Evolutionary conservation across 2,329 filamentous ascomycete species (phyloP), one percentile per base, ranked within the genome.

Genomic region (Graphilbum sp.): DNA sequence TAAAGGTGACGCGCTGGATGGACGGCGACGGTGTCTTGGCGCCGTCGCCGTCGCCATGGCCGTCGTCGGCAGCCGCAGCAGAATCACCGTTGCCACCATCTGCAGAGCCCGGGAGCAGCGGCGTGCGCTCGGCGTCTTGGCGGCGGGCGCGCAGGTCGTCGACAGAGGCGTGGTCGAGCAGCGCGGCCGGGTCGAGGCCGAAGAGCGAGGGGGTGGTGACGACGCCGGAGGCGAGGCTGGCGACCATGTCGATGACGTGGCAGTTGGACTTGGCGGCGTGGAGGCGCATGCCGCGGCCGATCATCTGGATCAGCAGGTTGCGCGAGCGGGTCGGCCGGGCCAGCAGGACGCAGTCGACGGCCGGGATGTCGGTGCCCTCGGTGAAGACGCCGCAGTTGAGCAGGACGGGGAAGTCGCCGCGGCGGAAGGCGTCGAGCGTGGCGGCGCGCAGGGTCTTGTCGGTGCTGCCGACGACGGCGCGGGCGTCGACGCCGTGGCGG

Each of bases 251-350:
- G 50, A 98, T 92, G 42, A 98, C 67, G 54, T 96, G 90, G 48
- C 90, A 98, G 51, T 96, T 74, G 30, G 76, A 62, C 57, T 98
- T 98, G 12, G 72, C 80, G 1, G 76, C 65, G 53, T 84, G 70
- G 30, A 95, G 61, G 32, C 90, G 75, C 74, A 98, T 82, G 5
- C 90, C 90, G 49, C 90, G 72, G 1, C 90, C 90, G 44, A 98
- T 94, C 90, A 98, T 98, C 57, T 98, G 90, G 1, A 96, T 75
- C 1, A 98, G 71, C 3, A 98, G 63, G 49, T 95, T 96, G n/a
- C 82, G 75, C 15, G 90, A 96, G 47, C 79, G 77, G 2, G 90
- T 98, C 0, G 90, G 90, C 19, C 90, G 67, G 4, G 81, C 86
- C 9, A 98, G 67, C 9, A 98, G 54, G 19, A 98, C 73, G 52